Base-by-base conservation (phyloP, 495 filamentous ascomycete genomes). In the Thozetella sp. region DNA sequence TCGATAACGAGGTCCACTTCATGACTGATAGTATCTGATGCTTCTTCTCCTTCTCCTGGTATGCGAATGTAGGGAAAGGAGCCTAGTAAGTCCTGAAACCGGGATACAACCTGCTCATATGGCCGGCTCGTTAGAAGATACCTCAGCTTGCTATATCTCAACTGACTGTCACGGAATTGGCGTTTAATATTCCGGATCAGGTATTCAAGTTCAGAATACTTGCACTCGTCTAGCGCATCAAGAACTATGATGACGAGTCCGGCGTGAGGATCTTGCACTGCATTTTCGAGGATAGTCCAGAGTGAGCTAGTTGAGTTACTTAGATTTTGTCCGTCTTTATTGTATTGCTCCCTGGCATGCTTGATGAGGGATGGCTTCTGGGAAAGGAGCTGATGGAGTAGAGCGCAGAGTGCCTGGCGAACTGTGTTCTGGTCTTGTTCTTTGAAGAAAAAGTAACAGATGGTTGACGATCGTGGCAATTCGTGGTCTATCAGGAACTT, bases 221-320 rank as follows among this genome's bases (percentile, higher is more conserved):
- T 0, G 24, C 58, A 61, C 25, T 61, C 53, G 10, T 61, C 58
- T 20, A 81, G 66, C 3, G 74, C 75, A 61, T 81, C 78, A 1
- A 82, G 54, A 23, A 81, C 58, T 50, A 73, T 73, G 23, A 82
- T 63, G 40, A 78, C 65, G 51, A 75, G 63, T 23, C 74, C 72
- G 51, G 72, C 70, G 12, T 62, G 40, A 24, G 69, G 40, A 62
- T 81, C 72, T 51, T 55, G 25, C 22, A 70, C 67, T n/a, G 64
- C 67, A 26, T 60, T 56, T 1, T 56, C 57, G 20, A 83, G 55
- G 19, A 79, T 72, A 9, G 55, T 56, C 72, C 76, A 83, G 15
- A 82, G 55, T 6, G 69, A 60, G 22, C 59, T 20, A 25, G 73
- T 76, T 4, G 58, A 51, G 1, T 51, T 0, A 13, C 27, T 19